Evolutionary conservation across 352 stramenopile genomes (phyloP), one percentile per base, ranked within the genome.

Genomic region (Pythium chondricola): DNA sequence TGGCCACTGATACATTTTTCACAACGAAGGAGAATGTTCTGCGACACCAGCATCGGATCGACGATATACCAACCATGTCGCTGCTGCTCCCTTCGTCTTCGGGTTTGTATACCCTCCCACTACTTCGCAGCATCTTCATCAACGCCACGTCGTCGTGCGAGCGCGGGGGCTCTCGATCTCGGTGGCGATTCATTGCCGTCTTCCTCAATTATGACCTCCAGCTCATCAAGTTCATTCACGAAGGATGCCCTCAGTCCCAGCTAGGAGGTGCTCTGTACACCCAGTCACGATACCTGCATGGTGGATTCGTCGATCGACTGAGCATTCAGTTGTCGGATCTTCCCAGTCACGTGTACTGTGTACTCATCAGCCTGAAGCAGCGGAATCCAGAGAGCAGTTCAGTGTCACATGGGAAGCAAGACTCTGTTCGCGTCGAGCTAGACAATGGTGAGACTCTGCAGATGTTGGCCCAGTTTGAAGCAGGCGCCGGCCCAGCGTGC

Each of bases 161-260:
- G 5, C 61, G 42, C 1, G 49, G 36, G 5, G 40, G 40, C 1
- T 17, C 25, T 0, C 61, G 45, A 29, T 71, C 72, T 13, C 57
- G 56, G 9, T 85, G 73, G 73, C 58, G 61, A n/a, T 87, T 83
- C 38, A 56, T 79, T 10, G 65, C 51, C 17, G 32, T 84, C n/a
- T 31, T 84, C 6, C 56, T 87, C 16, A 75, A 83, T 21, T 65
- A 81, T 36, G 73, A 85, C 29, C 69, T 80, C 4, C 73, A 87
- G 24, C 44, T 87, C 2, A 55, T 84, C 16, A 73, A 85, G 38
- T 83, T 83, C 42, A 58, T 85, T 25, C 73, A 83, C 27, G 74
- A 80, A 52, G 58, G 66, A 5, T 75, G 67, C 14, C 61, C 69
- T 7, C 35, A 60, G 18, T 67, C 71, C 0, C 54, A 67, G 9